Evolutionary conservation across 345 rosid species (phyloP), one percentile per base, ranked within the genome.

Genomic region (Turritis glabra): DNA sequence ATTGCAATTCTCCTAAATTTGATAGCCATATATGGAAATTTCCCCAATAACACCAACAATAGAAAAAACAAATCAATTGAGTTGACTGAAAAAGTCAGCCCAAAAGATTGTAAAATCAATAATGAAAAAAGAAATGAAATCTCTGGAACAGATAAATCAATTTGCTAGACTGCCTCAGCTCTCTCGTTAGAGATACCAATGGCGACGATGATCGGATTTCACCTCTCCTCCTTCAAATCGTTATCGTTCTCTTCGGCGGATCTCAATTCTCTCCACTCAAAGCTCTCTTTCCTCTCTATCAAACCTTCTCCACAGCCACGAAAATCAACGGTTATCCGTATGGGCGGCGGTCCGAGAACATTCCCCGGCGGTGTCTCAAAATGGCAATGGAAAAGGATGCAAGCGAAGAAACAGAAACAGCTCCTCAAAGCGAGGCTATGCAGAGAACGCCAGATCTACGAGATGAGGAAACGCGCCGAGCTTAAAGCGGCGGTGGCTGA

Each of bases 301-400:
- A 75, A 84, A 18, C 58, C 57, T 8, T 43, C 62, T 22, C 35
- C 76, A 7, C 77, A 80, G 41, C 82, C 55, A 8, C 73, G 66
- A 19, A 72, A 65, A 58, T 26, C 81, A 26, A 73, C 86, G 6
- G 19, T 81, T 11, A 89, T 95, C 69, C 90, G 96, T 22, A 90
- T 90, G 97, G 97, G 97, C 62, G 97, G 93, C 7, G 92, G 92
- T 46, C 97, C 96, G 19, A 76, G 96, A 37, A 95, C 97, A 5
- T 95, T 63, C 62, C 97, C 94, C 0, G 97, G 94, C 30, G 97
- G 97, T 0, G 91, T 92, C 0, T 87, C 96, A 7, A 90, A 89
- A 78, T 95, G 97, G 97, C 94, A 86, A 29, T 95, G 97, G 97
- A 95, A 87, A 77, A 86, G 96, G 13, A 90, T 92, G 97, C 99